Conservation (phyloP, 352 stramenopile species). For the Phytophthora syringae region DNA sequence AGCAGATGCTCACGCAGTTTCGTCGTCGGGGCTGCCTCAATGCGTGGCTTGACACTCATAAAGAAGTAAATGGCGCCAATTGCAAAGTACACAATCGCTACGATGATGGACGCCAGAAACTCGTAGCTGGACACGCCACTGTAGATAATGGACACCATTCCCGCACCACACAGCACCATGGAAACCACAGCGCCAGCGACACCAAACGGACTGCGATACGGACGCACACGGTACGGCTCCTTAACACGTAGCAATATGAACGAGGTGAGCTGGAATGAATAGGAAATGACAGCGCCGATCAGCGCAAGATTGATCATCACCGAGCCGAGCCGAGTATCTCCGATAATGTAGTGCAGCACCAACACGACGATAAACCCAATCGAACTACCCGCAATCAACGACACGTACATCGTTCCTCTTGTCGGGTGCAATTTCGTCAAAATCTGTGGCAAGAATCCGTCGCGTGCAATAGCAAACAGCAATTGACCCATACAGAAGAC, state of each 20-base stretch:
- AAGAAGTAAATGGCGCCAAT: conserved; percentile 53
- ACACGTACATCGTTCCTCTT: conserved; percentile 46
- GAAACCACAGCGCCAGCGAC: conserved; percentile 49
- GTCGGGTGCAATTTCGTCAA: conserved; percentile 52
- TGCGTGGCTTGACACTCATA: too few relatives aligned
- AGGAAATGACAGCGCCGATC: conserved; percentile 64
- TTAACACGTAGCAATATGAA: conserved; percentile 57
- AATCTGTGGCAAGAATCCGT: conserved; percentile 60
- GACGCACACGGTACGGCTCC: conserved; percentile 50
- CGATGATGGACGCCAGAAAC: conserved; percentile 59
- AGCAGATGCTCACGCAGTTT: too few relatives aligned
- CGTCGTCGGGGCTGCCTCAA: too few relatives aligned
- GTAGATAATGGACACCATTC: conserved; percentile 49
- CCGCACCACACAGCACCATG: conserved; percentile 47
- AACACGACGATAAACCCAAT: conserved; percentile 48
- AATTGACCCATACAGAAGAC: conserved; percentile 72
- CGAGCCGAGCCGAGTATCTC: conserved; percentile 52
- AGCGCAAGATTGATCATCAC: conserved; percentile 72
- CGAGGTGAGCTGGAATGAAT: conserved; percentile 55
- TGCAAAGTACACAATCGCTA: conserved; percentile 48
- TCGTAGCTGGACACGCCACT: conserved; percentile 51
- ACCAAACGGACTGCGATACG: conserved; percentile 59
- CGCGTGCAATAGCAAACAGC: conserved; percentile 60
- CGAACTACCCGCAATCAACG: conserved; percentile 47
- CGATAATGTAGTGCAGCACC: conserved; percentile 58